Evolutionary conservation across 306 rosid species (phyloP), one percentile per base, ranked within the genome.

Genomic region (Begonia masoniana): DNA sequence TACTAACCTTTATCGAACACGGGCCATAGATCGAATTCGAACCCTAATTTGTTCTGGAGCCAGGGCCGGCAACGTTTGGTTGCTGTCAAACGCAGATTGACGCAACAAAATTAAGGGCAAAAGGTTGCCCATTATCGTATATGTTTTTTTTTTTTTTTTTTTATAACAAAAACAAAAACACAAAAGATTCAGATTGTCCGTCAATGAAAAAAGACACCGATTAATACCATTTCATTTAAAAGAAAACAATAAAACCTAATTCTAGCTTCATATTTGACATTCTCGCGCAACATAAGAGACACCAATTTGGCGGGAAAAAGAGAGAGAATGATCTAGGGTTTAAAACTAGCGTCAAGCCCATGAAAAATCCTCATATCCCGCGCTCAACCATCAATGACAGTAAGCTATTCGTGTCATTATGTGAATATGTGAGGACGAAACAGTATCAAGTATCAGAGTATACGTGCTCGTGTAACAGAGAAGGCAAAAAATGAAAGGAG

Each of bases 1-100:
- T 14, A 47, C 63, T 43, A 60, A 50, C 68, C 55, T 72, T 68
- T 9, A 56, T 23, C 72, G 65, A 26, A 77, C 59, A 58, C 74
- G 68, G 72, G 79, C 65, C 70, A 80, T 60, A 70, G 61, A 72
- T 41, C 59, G 51, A 67, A 65, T 72, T 48, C 72, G 76, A 69
- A 76, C 76, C 77, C 87, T 78, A 68, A 60, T 31, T 31, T 6
- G 39, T 31, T 31, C 39, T 31, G 39, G 39, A 4, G 39, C 39
- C 39, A 31, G 39, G 39, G 39, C 39, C 39, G 39, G 39, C 39
- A 31, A 31, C 8, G 39, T 31, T 31, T 31, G 39, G 39, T 31
- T 31, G 39, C 8, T 31, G 39, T 31, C 39, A 31, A 31, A 31
- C 39, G 39, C 39, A 31, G 39, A 31, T 31, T 31, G 39, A 31